These are phyloP conservation scores for Marchantia polymorpha DNA, from an alignment of 225 moss, liverwort and hornwort species.

Conservation along the genomic window DNA sequence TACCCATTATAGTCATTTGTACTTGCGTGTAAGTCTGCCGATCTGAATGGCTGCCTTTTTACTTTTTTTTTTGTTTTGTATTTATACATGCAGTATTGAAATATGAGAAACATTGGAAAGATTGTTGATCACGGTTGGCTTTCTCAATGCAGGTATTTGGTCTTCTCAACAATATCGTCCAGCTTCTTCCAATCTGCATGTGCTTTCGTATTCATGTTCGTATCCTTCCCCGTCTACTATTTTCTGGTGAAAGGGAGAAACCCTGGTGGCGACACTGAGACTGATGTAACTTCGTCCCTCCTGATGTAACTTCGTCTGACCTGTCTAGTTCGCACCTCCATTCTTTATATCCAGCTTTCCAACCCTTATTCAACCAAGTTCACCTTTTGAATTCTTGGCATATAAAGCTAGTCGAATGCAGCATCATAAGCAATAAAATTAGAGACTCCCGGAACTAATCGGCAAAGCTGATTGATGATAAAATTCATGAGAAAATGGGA, in stretches of 20 bases:
- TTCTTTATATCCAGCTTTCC: too few relatives aligned
- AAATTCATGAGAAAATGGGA: too few relatives aligned
- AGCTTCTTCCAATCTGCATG: slow-evolving; percentile 53
- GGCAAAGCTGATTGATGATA: too few relatives aligned
- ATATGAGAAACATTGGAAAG: neutral
- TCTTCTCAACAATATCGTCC: slow-evolving; percentile 43
- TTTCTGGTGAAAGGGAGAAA: slow-evolving; percentile 7
- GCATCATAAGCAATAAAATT: too few relatives aligned
- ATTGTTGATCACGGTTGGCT: neutral
- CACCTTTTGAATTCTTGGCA: too few relatives aligned
- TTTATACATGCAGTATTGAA: neutral
- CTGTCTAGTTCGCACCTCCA: neutral
- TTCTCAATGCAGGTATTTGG: slow-evolving; percentile 55
- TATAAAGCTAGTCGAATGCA: too few relatives aligned
- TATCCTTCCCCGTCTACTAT: slow-evolving; percentile 63
- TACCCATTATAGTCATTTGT: slow-evolving; percentile 48
- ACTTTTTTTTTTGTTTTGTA: neutral
- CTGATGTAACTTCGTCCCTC: neutral
- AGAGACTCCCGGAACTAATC: too few relatives aligned
- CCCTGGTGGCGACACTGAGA: neutral
- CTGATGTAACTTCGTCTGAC: neutral
- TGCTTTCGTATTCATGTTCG: slow-evolving; percentile 51
- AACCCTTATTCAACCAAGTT: too few relatives aligned
- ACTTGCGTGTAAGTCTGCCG: slow-evolving; percentile 49
- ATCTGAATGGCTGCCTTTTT: neutral